These are phyloP conservation scores for Suillus bovinus DNA, from an alignment of 768 basidiomycete species.

Conservation along the genomic window DNA sequence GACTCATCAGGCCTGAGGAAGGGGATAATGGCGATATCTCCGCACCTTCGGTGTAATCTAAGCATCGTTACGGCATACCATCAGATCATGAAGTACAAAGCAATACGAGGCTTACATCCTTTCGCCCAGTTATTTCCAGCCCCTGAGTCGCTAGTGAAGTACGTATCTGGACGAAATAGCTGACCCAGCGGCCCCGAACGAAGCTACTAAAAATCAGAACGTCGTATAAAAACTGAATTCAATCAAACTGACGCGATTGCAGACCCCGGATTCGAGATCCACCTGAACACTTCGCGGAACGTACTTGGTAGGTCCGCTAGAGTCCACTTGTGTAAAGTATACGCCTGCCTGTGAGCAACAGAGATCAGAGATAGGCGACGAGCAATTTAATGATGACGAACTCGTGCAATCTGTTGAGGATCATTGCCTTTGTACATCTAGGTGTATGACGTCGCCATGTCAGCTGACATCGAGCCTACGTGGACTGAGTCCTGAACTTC, in stretches of 20 bases:
- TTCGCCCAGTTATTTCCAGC: slow-evolving; percentile 97
- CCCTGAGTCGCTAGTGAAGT: slow-evolving; percentile 57
- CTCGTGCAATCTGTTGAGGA: slow-evolving; percentile 71
- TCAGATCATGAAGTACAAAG: slow-evolving; percentile 15
- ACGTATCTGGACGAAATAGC: slow-evolving; percentile 90
- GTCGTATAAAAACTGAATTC: not conserved
- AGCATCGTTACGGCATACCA: slow-evolving; percentile 20
- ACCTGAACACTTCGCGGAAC: slow-evolving; percentile 90
- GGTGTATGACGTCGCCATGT: slow-evolving; percentile 10
- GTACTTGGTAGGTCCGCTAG: slow-evolving; percentile 59
- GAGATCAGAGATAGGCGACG: slow-evolving; percentile 1
- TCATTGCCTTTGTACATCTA: slow-evolving; percentile 75
- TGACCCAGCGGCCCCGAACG: slow-evolving; percentile 67
- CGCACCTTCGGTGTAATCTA: slow-evolving; percentile 87
- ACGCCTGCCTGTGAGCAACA: slow-evolving; percentile 59
- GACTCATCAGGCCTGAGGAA: slow-evolving; percentile 1
- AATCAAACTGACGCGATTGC: slow-evolving; percentile 60
- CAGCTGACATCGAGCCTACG: slow-evolving; percentile 14
- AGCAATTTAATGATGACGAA: slow-evolving; percentile 35
- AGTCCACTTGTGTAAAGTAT: slow-evolving; percentile 76
- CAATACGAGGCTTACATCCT: slow-evolving; percentile 60
- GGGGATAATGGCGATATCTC: slow-evolving; percentile 5
- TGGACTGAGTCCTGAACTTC: slow-evolving; percentile 9
- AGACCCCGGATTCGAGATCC: slow-evolving; percentile 88
- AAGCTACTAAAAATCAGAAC: slow-evolving; percentile 42